Evolutionary conservation across 2,329 filamentous ascomycete genomes (phyloP), one percentile per base, ranked within the genome.

Genomic region (Cladophialophora psammophila): DNA sequence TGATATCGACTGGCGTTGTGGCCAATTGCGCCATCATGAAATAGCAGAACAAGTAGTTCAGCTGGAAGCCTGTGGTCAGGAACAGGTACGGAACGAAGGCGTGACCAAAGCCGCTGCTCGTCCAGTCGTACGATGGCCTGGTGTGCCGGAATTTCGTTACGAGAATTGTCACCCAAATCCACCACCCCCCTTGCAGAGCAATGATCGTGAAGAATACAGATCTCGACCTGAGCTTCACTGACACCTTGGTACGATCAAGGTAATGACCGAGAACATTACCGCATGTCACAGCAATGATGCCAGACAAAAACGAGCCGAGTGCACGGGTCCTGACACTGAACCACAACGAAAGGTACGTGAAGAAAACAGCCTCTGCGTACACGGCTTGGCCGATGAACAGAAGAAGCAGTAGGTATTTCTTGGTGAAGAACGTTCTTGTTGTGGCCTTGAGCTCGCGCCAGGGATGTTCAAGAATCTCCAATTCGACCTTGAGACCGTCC

Each of bases 11-110:
- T 59, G 91, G 83, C 5, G 83, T 81, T 4, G 81, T 77, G 1
- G 90, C 88, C 2, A 93, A 75, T 71, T 91, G 88, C 3, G 87
- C 84, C 9, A 92, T 85, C 66, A 92, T 81, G 73, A 92, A 92
- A 78, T 92, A 91, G 10, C 92, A 77, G 75, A 88, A 92, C 70
- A 92, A 82, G 74, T 93, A 93, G 75, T 92, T 92, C 7, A 91
- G 71, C 77, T 92, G 90, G 72, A 92, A 92, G 0, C 88, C 86
- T 10, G 86, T 78, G 0, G 88, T 87, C 71, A 91, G 83, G 71
- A 93, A 86, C 5, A 93, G 73, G 75, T 90, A 92, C 18, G 91
- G 81, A 0, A 84, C 86, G 71, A 92, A 93, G 0, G 84, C 88
- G 45, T 82, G 81, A 0, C 89, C 90, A 63, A 93, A 93, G 0